Evolutionary conservation across 805 yeast species (phyloP).

Genomic region (Sugiyamaella boreocaroliniensis): DNA sequence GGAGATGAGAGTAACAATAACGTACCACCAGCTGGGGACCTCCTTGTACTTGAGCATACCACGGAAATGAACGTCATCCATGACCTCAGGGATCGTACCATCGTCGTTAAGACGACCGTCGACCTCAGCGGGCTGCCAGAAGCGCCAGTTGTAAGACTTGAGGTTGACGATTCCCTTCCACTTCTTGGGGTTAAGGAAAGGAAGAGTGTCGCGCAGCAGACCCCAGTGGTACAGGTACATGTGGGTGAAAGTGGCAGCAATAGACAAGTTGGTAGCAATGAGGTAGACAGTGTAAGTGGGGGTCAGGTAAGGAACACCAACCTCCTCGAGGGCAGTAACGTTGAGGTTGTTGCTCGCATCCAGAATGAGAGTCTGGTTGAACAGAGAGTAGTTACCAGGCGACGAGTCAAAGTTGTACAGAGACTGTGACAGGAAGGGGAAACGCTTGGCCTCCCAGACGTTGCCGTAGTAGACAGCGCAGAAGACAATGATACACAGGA

Average conservation of each 20-base stretch:
- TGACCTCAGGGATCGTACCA: constrained; percentile 13
- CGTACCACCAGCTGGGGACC: constrained; percentile 55
- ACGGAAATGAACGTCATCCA: constrained; percentile 48
- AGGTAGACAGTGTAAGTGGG: constrained; percentile 30
- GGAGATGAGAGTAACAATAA: constrained; percentile 38
- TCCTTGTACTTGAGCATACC: constrained; percentile 54
- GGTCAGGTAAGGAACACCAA: constrained; percentile 31
- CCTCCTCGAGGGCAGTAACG: constrained; percentile 22
- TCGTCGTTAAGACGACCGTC: constrained; percentile 16
- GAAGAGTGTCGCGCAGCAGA: constrained; percentile 23
- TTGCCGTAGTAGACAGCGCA: constrained; percentile 31
- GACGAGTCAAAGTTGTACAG: constrained; percentile 25
- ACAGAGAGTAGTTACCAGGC: constrained; percentile 19
- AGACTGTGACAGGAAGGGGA: constrained; percentile 33
- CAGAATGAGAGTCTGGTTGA: constrained; percentile 29
- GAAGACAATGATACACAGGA: constrained; percentile 21
- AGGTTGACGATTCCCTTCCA: constrained; percentile 29
- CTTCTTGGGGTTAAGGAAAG: constrained; percentile 21
- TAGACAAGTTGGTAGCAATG: constrained; percentile 31
- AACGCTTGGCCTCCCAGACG: constrained; percentile 28
- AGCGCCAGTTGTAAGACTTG: constrained; percentile 36
- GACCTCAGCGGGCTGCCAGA: constrained; percentile 34
- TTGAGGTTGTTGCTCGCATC: constrained; percentile 22
- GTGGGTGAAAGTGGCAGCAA: constrained; percentile 32
- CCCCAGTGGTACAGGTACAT: constrained; percentile 29